phyloP scores from a whole-genome alignment of 352 stramenopile genomes.

The Blastocystis sp. region DNA sequence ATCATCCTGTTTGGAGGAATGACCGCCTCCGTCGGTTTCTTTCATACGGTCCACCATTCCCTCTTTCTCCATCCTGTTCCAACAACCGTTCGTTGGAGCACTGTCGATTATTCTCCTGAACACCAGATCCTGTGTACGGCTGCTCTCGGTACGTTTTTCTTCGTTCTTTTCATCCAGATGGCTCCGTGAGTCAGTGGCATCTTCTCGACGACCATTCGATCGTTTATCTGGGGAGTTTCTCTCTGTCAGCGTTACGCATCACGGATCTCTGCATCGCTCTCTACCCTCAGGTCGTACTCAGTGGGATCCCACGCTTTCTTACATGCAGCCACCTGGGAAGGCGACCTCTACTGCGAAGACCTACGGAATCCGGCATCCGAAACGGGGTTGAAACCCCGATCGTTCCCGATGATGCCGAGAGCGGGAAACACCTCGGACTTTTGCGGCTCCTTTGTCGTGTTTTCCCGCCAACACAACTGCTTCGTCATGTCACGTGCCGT shows the following conservation, averaged over 20 bases:
- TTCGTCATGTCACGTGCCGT: background rate
- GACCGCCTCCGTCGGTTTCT: background rate
- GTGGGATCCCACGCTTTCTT: background rate
- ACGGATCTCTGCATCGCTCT: background rate
- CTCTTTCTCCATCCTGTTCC: background rate
- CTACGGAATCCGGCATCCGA: no score
- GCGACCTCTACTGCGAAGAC: background rate
- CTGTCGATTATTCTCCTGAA: background rate
- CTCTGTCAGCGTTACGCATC: background rate
- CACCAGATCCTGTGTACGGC: background rate
- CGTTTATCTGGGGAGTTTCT: background rate
- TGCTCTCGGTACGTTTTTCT: background rate
- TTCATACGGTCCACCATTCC: background rate
- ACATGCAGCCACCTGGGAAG: slow-evolving; percentile 10
- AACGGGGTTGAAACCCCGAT: background rate
- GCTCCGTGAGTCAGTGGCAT: background rate
- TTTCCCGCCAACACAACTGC: background rate
- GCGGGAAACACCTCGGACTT: background rate
- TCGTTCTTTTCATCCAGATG: background rate
- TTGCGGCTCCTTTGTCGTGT: background rate
- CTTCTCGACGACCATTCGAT: background rate
- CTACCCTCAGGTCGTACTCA: background rate
- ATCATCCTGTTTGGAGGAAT: background rate
- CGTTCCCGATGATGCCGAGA: background rate
- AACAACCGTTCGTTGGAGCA: background rate